Evolutionary conservation across 805 yeast genomes (phyloP).

Genomic region (Cyberlindnera misumaiensis): DNA sequence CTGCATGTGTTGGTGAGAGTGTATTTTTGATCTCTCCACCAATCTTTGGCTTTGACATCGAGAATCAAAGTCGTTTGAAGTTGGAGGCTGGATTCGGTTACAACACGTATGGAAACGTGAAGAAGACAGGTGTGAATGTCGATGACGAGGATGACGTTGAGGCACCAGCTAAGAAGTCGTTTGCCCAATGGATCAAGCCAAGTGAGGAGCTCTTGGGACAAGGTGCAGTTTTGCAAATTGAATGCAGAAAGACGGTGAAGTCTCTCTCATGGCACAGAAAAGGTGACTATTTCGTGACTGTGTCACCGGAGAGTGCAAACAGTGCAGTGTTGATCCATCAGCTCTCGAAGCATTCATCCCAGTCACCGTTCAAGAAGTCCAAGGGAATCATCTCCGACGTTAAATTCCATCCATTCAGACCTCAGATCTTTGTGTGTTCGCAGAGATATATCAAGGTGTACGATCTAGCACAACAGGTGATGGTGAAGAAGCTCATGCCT

Average conservation of each 20-base stretch:
- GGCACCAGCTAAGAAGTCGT: slow-evolving; percentile 40
- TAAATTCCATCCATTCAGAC: slow-evolving; percentile 93
- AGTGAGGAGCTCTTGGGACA: slow-evolving; percentile 48
- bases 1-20: slow-evolving; percentile 77
- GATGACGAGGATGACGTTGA: slow-evolving; percentile 35
- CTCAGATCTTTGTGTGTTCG: slow-evolving; percentile 87
- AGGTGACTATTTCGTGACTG: slow-evolving; percentile 94
- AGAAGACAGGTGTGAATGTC: slow-evolving; percentile 34
- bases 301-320: slow-evolving; percentile 89
- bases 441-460: slow-evolving; percentile 90
- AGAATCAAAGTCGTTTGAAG: slow-evolving; percentile 69
- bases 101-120: slow-evolving; percentile 52
- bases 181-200: slow-evolving; percentile 83
- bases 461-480: slow-evolving; percentile 78
- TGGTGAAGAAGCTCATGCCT: slow-evolving; percentile 81
- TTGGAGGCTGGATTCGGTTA: slow-evolving; percentile 92
- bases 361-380: slow-evolving; percentile 89
- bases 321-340: slow-evolving; percentile 92
- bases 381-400: slow-evolving; percentile 95
- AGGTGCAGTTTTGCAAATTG: slow-evolving; percentile 70
- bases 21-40: slow-evolving; percentile 83
- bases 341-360: slow-evolving; percentile 87
- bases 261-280: slow-evolving; percentile 91
- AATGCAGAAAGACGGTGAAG: slow-evolving; percentile 64
- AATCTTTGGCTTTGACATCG: slow-evolving; percentile 80